Evolutionary conservation across 179 eudicot species (phyloP).

Genomic region (Beta lomatogona): DNA sequence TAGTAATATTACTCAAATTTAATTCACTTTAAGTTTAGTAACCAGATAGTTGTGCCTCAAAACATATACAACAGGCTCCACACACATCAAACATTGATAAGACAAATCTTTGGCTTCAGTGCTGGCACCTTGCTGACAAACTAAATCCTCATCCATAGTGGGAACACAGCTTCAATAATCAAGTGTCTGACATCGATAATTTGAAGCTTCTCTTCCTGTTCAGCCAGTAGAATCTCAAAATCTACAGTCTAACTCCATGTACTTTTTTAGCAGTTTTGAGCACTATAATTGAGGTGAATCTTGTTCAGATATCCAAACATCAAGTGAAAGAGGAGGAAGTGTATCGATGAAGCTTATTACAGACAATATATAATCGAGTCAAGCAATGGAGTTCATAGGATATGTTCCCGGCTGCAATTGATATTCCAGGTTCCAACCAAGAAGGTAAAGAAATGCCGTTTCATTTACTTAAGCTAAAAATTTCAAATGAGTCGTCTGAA

Average conservation of each 20-base stretch:
- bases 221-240: not conserved
- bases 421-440: not conserved
- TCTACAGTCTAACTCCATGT: not conserved
- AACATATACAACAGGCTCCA: no score
- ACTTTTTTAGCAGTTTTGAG: no score
- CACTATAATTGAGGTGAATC: not conserved
- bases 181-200: no score
- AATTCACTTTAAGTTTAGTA: no score
- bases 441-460: not conserved
- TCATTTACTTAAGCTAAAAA: conserved; percentile 3
- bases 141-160: no score
- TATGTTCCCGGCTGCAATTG: not conserved
- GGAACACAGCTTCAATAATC: no score
- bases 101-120: no score
- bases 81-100: no score
- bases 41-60: no score
- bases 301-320: not conserved
- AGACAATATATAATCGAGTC: not conserved
- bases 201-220: no score
- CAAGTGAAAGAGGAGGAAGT: not conserved
- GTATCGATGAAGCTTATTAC: not conserved
- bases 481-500: not conserved
- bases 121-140: no score
- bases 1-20: no score
- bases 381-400: not conserved